phyloP scores from a whole-genome alignment of 257 asterid species.

The Ilex aquifolium region DNA sequence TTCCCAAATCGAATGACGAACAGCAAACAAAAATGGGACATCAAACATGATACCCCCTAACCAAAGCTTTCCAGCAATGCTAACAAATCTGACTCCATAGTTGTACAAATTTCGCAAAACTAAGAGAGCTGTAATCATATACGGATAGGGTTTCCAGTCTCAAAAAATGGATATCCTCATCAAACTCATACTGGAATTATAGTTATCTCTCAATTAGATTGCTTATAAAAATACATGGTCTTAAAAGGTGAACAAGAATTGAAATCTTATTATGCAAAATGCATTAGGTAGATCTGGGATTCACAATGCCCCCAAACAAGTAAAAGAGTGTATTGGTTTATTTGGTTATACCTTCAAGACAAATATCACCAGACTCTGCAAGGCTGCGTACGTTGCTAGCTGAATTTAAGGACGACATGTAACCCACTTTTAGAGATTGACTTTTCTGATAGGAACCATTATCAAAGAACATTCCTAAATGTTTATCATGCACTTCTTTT shows the following conservation, averaged over 20 bases:
- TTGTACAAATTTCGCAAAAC: too few species aligned
- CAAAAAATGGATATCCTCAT: too few species aligned
- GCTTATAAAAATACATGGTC: too few species aligned
- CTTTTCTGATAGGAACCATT: slow-evolving; percentile 35
- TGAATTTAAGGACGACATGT: slow-evolving; percentile 75
- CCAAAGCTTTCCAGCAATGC: not conserved
- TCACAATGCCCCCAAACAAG: too few species aligned
- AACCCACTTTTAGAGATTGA: slow-evolving; percentile 31
- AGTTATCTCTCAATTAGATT: too few species aligned
- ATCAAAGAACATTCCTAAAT: slow-evolving; percentile 46
- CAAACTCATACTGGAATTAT: too few species aligned
- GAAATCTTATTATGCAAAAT: not conserved
- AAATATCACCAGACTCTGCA: slow-evolving; percentile 73
- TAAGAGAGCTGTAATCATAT: too few species aligned
- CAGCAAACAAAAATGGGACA: not conserved
- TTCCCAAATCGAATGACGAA: not conserved
- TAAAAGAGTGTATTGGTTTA: not conserved
- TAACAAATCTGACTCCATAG: too few species aligned
- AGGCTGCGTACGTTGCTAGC: slow-evolving; percentile 50
- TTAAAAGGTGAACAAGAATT: not conserved
- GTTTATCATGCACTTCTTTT: slow-evolving; percentile 41
- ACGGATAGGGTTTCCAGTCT: not conserved
- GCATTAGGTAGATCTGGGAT: not conserved
- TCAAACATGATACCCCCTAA: not conserved
- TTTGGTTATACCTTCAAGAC: slow-evolving; percentile 62